phyloP scores from a whole-genome alignment of 2,329 filamentous ascomycete species.

The Beauveria bassiana region DNA sequence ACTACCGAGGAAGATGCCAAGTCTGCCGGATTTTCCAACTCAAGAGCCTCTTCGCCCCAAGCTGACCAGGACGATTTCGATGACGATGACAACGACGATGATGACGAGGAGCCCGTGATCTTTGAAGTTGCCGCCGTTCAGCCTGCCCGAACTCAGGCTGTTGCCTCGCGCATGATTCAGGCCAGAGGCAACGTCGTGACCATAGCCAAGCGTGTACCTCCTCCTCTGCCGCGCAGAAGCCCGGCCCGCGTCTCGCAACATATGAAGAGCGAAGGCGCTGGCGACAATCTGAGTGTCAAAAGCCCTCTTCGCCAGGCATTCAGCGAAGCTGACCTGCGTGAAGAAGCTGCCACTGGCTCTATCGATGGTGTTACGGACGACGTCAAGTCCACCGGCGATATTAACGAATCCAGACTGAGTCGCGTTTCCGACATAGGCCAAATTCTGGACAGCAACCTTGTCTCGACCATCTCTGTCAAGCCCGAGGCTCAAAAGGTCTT shows the following conservation, averaged over 20 bases:
- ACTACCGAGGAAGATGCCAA: background rate
- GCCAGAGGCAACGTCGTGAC: conserved; percentile 74
- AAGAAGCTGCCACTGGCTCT: conserved; percentile 11
- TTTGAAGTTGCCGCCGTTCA: conserved; percentile 58
- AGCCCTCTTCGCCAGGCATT: conserved; percentile 47
- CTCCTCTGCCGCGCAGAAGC: conserved; percentile 70
- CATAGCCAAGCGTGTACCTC: conserved; percentile 72
- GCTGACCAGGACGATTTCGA: conserved; percentile 12
- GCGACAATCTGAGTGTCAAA: conserved; percentile 45
- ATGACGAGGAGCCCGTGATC: conserved; percentile 58
- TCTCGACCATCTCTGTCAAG: background rate
- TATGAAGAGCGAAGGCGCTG: conserved; percentile 47
- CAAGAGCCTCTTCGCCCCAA: background rate
- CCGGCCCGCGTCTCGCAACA: conserved; percentile 54
- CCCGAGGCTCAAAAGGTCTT: background rate
- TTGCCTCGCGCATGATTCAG: conserved; percentile 58
- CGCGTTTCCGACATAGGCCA: background rate
- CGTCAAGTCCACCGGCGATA: conserved; percentile 3
- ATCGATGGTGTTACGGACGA: background rate
- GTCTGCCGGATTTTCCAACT: background rate
- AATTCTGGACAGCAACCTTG: background rate
- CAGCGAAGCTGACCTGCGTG: conserved; percentile 22
- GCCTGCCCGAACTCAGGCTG: conserved; percentile 46
- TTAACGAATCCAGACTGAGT: conserved; percentile 1
- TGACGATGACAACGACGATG: conserved; percentile 41